Conservation (phyloP, 1,139 yeast species). For the Blastobotrys indianensis region DNA sequence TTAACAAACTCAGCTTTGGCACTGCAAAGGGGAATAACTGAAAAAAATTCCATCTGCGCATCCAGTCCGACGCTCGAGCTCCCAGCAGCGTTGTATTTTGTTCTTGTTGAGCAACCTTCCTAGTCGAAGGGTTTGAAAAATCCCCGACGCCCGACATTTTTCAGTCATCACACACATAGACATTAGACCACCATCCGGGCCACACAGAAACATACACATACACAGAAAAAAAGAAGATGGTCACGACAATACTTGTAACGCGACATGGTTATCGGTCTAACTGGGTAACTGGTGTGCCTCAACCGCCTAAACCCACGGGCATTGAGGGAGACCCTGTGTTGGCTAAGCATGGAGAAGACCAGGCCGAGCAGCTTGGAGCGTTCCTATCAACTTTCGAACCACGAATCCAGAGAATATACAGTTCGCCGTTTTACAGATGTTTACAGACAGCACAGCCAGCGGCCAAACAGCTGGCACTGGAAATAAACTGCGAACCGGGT, state of each 20-base stretch:
- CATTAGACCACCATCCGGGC: neutral
- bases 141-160: neutral
- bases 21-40: too few relatives aligned
- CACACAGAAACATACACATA: neutral
- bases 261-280: constrained; percentile 74
- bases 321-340: constrained; percentile 76
- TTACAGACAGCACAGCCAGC: constrained; percentile 72
- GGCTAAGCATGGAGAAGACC: constrained; percentile 74
- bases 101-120: neutral
- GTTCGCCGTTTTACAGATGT: constrained; percentile 88
- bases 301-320: constrained; percentile 76
- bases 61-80: too few relatives aligned
- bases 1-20: too few relatives aligned
- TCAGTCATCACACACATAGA: neutral
- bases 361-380: constrained; percentile 66
- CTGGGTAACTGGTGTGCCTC: constrained; percentile 55
- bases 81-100: too few relatives aligned
- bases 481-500: constrained; percentile 64
- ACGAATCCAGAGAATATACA: constrained; percentile 57
- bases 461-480: constrained; percentile 49
- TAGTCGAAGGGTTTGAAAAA: neutral
- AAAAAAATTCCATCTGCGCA: too few relatives aligned
- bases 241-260: constrained; percentile 21
- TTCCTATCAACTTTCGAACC: constrained; percentile 38
- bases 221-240: constrained; percentile 19